Conservation (phyloP, 2,329 filamentous ascomycete genomes). For the Cytospora leucostoma region DNA sequence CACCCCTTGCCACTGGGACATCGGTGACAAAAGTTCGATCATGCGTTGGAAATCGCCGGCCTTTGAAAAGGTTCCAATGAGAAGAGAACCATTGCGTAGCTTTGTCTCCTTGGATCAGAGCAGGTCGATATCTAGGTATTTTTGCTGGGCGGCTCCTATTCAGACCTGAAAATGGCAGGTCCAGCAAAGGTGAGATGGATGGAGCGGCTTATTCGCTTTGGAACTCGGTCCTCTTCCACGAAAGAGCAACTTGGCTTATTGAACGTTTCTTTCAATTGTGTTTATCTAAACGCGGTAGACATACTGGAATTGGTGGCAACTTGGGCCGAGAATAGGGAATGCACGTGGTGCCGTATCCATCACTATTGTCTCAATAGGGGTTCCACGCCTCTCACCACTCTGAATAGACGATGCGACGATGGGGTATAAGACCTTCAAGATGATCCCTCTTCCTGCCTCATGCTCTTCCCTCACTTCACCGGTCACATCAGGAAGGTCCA, state of each 20-base stretch:
- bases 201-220: neutral
- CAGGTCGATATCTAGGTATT: neutral
- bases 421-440: constrained; percentile 17
- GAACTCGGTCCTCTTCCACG: neutral
- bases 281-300: neutral
- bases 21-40: neutral
- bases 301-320: neutral
- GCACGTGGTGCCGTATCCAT: constrained; percentile 8
- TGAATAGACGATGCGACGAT: constrained; percentile 16
- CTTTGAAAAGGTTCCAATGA: neutral
- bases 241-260: neutral
- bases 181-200: neutral
- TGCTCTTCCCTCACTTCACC: constrained; percentile 13
- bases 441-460: neutral
- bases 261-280: constrained; percentile 9
- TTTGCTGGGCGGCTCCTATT: constrained; percentile 19
- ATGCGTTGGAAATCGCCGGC: neutral
- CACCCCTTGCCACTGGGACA: neutral
- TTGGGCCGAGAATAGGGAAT: neutral
- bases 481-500: constrained; percentile 9
- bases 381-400: neutral
- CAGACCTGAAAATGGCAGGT: constrained; percentile 6
- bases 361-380: constrained; percentile 25
- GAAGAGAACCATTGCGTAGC: neutral
- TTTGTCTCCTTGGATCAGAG: neutral